Conservation (phyloP, 495 filamentous ascomycete genomes). For the Neurospora intermedia region DNA sequence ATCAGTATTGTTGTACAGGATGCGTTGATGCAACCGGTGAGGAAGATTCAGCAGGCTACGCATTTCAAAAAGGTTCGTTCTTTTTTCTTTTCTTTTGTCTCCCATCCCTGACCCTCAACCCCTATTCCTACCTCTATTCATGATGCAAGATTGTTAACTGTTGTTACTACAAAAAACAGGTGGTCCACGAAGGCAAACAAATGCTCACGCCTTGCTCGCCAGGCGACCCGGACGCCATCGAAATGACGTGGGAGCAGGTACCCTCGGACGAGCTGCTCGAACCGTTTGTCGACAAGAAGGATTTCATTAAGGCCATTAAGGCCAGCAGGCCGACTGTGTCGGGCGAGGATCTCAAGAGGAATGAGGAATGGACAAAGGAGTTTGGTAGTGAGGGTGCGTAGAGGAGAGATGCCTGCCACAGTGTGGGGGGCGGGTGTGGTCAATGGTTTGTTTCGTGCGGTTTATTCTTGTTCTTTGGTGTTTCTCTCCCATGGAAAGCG, state of each 20-base stretch:
- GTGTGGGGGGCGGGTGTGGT: no score
- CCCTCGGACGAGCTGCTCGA: slow-evolving; percentile 75
- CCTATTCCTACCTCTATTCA: background rate
- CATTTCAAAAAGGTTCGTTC: slow-evolving; percentile 81
- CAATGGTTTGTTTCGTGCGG: no score
- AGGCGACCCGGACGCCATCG: slow-evolving; percentile 69
- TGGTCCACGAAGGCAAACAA: slow-evolving; percentile 56
- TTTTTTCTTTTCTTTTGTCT: background rate
- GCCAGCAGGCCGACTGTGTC: slow-evolving; percentile 83
- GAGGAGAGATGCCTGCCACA: background rate
- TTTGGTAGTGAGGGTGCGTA: slow-evolving; percentile 86
- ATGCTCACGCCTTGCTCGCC: slow-evolving; percentile 91
- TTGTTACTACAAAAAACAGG: slow-evolving; percentile 33
- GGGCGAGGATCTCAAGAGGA: slow-evolving; percentile 66
- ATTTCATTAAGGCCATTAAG: slow-evolving; percentile 90
- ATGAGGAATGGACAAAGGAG: slow-evolving; percentile 89
- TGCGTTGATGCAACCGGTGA: slow-evolving; percentile 93
- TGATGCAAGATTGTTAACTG: background rate
- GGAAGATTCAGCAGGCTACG: slow-evolving; percentile 95
- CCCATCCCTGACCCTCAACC: background rate
- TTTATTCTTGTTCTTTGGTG: background rate
- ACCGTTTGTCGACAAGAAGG: slow-evolving; percentile 75
- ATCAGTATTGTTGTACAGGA: slow-evolving; percentile 95
- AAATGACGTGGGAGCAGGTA: slow-evolving; percentile 89
- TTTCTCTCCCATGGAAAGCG: background rate